Percentiles rank a stretch among this genome's conserved stretches.
Evolutionary conservation across 352 stramenopile species (phyloP).

Genomic region (Phytopythium mirpurense): DNA sequence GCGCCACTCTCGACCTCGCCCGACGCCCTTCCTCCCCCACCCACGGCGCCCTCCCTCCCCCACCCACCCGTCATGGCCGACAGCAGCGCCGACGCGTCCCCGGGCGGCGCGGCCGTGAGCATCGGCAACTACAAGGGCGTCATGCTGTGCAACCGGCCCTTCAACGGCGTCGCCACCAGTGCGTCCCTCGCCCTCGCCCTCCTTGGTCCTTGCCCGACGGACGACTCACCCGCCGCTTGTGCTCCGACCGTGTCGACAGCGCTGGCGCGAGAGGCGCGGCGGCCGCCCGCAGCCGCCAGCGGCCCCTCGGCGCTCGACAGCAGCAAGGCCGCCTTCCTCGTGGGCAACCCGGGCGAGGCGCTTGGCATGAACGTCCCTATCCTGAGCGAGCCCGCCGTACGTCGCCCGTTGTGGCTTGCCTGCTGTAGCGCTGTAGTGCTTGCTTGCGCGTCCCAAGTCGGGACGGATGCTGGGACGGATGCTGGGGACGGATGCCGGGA

Average conservation of each 20-base stretch:
- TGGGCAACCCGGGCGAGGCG: constrained; percentile 55
- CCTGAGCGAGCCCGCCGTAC: constrained; percentile 55
- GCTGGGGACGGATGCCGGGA: no score
- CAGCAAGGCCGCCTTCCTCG: constrained; percentile 70
- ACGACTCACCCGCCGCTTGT: constrained; percentile 5
- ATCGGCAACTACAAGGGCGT: constrained; percentile 96
- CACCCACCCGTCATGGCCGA: constrained; percentile 20
- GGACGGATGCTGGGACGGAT: no score
- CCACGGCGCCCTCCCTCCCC: not conserved
- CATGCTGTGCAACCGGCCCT: constrained; percentile 94
- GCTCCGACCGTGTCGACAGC: constrained; percentile 18
- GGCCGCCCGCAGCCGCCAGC: constrained; percentile 12
- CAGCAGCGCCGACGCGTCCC: constrained; percentile 10
- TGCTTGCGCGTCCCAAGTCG: no score
- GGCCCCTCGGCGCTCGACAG: constrained; percentile 19
- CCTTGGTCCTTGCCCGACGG: not conserved
- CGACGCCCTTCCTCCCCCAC: not conserved
- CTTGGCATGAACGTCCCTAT: constrained; percentile 82
- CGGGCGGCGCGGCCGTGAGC: constrained; percentile 49
- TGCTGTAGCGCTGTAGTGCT: no score
- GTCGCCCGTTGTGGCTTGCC: constrained; percentile 9
- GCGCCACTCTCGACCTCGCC: no score
- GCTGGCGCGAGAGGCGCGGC: constrained; percentile 48
- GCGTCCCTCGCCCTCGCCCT: constrained; percentile 5
- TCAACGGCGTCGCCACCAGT: constrained; percentile 85